phyloP scores from a whole-genome alignment of 2,329 filamentous ascomycete genomes.

The Ophiostoma piceae region DNA sequence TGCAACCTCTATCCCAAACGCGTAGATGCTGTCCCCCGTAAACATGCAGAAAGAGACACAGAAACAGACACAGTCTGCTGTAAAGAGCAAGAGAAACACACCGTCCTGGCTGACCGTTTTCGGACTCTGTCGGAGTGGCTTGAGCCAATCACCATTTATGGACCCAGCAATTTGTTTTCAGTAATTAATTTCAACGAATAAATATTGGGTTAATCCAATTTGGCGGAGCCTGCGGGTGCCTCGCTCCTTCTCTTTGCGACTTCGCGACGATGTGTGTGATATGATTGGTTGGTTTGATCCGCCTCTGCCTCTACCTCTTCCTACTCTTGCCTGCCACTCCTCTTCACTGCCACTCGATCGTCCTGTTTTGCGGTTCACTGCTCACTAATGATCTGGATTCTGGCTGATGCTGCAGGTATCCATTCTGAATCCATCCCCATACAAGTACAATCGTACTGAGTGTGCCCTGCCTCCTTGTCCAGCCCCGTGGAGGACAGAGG shows the following conservation, averaged over 20 bases:
- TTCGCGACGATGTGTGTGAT: neutral
- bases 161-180: neutral
- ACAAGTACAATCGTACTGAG: neutral
- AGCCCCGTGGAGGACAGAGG: neutral
- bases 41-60: no score
- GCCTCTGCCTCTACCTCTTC: neutral
- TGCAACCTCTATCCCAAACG: neutral
- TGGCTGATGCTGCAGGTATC: neutral
- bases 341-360: neutral
- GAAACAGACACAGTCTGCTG: no score
- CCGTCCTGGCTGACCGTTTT: neutral
- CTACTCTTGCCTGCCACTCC: neutral
- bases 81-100: neutral
- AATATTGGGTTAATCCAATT: neutral
- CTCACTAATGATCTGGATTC: neutral
- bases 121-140: neutral
- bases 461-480: neutral
- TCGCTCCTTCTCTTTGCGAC: neutral
- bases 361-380: neutral
- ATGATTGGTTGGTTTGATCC: neutral
- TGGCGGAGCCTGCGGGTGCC: neutral
- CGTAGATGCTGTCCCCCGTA: neutral
- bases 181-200: neutral
- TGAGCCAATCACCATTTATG: neutral
- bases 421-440: neutral